Percentiles rank a stretch among this genome's conserved stretches.
phyloP scores from a whole-genome alignment of 139 green algal genomes.

The Limnomonas spitsbergensis region DNA sequence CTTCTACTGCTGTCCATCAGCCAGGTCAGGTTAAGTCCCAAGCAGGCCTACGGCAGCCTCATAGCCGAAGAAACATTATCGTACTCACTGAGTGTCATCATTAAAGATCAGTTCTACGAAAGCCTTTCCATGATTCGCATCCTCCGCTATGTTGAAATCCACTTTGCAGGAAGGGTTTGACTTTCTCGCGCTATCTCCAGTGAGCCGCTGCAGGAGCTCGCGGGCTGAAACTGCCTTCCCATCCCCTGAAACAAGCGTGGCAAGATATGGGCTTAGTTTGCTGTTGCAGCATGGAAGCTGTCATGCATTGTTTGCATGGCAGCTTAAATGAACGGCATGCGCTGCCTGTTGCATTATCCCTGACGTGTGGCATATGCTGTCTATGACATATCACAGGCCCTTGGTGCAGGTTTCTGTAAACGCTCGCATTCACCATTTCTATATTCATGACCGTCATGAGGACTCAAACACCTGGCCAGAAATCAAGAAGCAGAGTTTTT shows the following conservation, averaged over 20 bases:
- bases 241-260: too few species aligned
- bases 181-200: slow-evolving; percentile 35
- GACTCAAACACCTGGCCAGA: too few species aligned
- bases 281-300: too few species aligned
- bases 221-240: slow-evolving; percentile 22
- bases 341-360: not conserved
- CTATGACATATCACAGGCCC: not conserved
- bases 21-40: too few species aligned
- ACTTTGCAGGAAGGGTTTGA: slow-evolving; percentile 47
- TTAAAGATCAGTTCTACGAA: slow-evolving; percentile 48
- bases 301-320: too few species aligned
- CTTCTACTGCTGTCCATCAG: too few species aligned
- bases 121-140: slow-evolving; percentile 3
- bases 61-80: too few species aligned
- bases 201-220: slow-evolving; percentile 47
- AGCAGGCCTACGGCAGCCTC: too few species aligned
- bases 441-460: not conserved
- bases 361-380: not conserved
- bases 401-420: not conserved
- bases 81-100: slow-evolving; percentile 34
- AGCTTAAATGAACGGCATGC: not conserved
- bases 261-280: too few species aligned
- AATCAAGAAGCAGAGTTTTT: too few species aligned
- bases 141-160: slow-evolving; percentile 42
- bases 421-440: not conserved